These are phyloP conservation scores for Macrolepiota albuminosa DNA, from an alignment of 768 basidiomycete species.

Conservation along the genomic window DNA sequence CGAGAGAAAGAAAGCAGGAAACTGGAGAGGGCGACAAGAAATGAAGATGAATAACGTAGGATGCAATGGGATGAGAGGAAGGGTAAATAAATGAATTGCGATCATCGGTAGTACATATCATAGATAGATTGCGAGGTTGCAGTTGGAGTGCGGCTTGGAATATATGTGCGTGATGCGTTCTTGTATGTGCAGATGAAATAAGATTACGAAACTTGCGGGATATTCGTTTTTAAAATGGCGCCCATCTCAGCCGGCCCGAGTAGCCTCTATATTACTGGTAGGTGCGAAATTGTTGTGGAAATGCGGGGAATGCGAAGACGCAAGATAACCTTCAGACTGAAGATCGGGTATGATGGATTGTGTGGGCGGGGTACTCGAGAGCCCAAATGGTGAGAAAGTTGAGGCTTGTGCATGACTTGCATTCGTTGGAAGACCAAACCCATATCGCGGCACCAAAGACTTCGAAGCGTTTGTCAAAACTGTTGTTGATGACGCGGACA, in stretches of 20 bases:
- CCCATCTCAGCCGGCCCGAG: slow-evolving; percentile 35
- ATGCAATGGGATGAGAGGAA: slow-evolving; percentile 18
- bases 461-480: slow-evolving; percentile 27
- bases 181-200: slow-evolving; percentile 21
- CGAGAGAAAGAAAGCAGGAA: slow-evolving; percentile 16
- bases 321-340: slow-evolving; percentile 25
- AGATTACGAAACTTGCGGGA: slow-evolving; percentile 18
- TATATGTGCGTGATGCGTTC: slow-evolving; percentile 21
- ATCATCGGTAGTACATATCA: slow-evolving; percentile 24
- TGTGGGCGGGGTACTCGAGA: slow-evolving; percentile 23
- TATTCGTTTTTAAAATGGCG: slow-evolving; percentile 18
- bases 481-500: slow-evolving; percentile 21
- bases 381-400: slow-evolving; percentile 34
- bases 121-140: slow-evolving; percentile 23
- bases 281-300: slow-evolving; percentile 29
- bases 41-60: slow-evolving; percentile 21
- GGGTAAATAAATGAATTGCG: slow-evolving; percentile 16
- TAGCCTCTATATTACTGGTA: slow-evolving; percentile 40
- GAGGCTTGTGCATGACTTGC: slow-evolving; percentile 18
- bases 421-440: slow-evolving; percentile 21
- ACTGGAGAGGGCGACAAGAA: slow-evolving; percentile 16
- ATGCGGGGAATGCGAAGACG: slow-evolving; percentile 30
- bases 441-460: slow-evolving; percentile 30
- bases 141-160: slow-evolving; percentile 19
- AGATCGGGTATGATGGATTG: slow-evolving; percentile 34